Percentiles rank a stretch among this genome's conserved stretches.
phyloP scores from a whole-genome alignment of 2,329 filamentous ascomycete genomes.

The Penicillium sp. region DNA sequence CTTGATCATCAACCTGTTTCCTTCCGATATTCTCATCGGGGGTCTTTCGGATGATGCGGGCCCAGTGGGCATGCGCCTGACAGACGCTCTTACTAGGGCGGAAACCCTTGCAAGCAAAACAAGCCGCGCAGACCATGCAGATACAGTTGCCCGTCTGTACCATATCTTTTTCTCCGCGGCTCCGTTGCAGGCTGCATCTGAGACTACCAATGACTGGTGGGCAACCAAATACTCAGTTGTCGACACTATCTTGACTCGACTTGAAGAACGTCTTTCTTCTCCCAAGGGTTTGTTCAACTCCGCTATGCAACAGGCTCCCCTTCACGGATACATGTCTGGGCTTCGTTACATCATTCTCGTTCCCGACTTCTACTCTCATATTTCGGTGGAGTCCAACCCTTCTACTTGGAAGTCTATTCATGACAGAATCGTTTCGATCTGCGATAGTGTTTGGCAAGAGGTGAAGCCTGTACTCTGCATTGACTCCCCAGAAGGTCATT shows the following conservation, averaged over 20 bases:
- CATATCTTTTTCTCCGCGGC: constrained; percentile 67
- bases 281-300: constrained; percentile 65
- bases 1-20: constrained; percentile 45
- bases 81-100: constrained; percentile 34
- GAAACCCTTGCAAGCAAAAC: constrained; percentile 54
- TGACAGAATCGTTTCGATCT: constrained; percentile 58
- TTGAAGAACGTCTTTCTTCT: constrained; percentile 65
- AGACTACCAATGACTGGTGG: constrained; percentile 27
- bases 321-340: constrained; percentile 70
- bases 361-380: constrained; percentile 35
- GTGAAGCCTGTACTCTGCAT: constrained; percentile 82
- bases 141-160: constrained; percentile 79
- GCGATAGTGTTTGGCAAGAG: constrained; percentile 71
- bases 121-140: constrained; percentile 85
- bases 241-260: constrained; percentile 56
- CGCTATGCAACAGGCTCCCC: constrained; percentile 65
- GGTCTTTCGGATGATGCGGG: constrained; percentile 9
- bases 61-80: constrained; percentile 26
- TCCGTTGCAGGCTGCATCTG: constrained; percentile 30
- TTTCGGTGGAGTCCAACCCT: constrained; percentile 27
- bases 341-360: constrained; percentile 59
- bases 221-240: constrained; percentile 53
- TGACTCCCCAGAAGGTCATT: constrained; percentile 88
- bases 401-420: constrained; percentile 36
- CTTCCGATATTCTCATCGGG: constrained; percentile 28